Evolutionary conservation across 352 stramenopile species (phyloP).

Genomic region (Globisporangium recalcitrans): DNA sequence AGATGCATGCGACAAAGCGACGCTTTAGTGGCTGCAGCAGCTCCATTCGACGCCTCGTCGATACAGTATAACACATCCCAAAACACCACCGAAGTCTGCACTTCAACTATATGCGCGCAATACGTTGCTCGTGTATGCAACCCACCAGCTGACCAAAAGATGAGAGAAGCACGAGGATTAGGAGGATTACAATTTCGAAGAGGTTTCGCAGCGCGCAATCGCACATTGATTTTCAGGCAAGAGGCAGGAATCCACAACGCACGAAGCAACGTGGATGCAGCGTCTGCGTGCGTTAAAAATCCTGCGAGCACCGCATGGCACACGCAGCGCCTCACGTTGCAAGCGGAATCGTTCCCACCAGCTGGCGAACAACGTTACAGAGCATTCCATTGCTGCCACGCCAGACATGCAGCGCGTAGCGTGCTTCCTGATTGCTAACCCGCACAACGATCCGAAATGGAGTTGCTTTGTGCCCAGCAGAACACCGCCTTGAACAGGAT

Average conservation of each 20-base stretch:
- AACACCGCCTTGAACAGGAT: too few relatives aligned
- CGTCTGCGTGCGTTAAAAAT: neutral
- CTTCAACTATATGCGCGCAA: neutral
- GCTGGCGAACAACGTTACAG: neutral
- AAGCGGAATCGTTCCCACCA: neutral
- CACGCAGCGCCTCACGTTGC: neutral
- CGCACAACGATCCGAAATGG: too few relatives aligned
- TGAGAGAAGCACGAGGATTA: neutral
- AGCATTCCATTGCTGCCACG: too few relatives aligned
- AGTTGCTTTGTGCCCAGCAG: too few relatives aligned
- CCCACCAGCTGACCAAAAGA: neutral
- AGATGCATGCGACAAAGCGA: too few relatives aligned
- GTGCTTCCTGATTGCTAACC: too few relatives aligned
- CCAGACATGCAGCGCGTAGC: too few relatives aligned
- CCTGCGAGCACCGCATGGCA: neutral
- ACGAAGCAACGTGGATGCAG: too few relatives aligned
- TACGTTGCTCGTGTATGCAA: neutral
- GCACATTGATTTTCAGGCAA: neutral
- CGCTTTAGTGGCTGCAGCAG: too few relatives aligned
- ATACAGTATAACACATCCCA: too few relatives aligned
- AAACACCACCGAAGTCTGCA: neutral
- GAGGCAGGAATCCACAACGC: too few relatives aligned
- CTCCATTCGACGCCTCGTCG: too few relatives aligned
- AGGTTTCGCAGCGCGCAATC: neutral
- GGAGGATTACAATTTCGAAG: neutral